phyloP scores from a whole-genome alignment of 2,329 filamentous ascomycete genomes.

The Gremmenia infestans region DNA sequence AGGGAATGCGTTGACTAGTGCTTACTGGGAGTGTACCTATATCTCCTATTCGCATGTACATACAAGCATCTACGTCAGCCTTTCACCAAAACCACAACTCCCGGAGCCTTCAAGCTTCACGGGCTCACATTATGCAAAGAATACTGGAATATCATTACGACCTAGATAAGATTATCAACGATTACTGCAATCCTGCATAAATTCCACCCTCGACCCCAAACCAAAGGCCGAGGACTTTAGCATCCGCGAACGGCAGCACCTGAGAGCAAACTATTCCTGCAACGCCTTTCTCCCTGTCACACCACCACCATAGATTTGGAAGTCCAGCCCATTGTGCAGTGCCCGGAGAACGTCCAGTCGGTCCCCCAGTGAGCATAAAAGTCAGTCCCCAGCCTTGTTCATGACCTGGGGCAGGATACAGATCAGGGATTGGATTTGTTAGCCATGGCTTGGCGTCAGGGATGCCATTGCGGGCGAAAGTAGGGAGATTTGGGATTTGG shows the following conservation, averaged over 20 bases:
- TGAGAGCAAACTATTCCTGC: conserved; percentile 48
- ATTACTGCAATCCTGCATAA: too few relatives aligned
- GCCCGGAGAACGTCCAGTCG: conserved; percentile 47
- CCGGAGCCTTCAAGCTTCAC: too few relatives aligned
- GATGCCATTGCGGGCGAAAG: conserved; percentile 44
- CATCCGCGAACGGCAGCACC: conserved; percentile 43
- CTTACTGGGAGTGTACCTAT: too few relatives aligned
- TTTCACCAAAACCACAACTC: too few relatives aligned
- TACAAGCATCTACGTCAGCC: too few relatives aligned
- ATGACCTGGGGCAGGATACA: conserved; percentile 35
- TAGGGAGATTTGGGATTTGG: conserved; percentile 50
- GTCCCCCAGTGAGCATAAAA: conserved; percentile 47
- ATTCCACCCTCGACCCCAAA: too few relatives aligned
- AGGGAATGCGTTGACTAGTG: too few relatives aligned
- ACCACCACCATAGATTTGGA: conserved; percentile 59
- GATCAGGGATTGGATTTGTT: conserved; percentile 43
- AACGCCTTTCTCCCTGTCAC: conserved; percentile 53
- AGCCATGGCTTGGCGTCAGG: conserved; percentile 44
- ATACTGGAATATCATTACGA: too few relatives aligned
- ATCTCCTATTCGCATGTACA: too few relatives aligned
- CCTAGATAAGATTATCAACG: too few relatives aligned
- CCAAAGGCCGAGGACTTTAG: too few relatives aligned
- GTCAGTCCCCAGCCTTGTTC: conserved; percentile 64
- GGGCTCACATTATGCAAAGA: too few relatives aligned
- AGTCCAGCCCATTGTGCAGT: conserved; percentile 56